These are phyloP conservation scores for Linum lewisii DNA, from an alignment of 345 rosid species.

Conservation along the genomic window DNA sequence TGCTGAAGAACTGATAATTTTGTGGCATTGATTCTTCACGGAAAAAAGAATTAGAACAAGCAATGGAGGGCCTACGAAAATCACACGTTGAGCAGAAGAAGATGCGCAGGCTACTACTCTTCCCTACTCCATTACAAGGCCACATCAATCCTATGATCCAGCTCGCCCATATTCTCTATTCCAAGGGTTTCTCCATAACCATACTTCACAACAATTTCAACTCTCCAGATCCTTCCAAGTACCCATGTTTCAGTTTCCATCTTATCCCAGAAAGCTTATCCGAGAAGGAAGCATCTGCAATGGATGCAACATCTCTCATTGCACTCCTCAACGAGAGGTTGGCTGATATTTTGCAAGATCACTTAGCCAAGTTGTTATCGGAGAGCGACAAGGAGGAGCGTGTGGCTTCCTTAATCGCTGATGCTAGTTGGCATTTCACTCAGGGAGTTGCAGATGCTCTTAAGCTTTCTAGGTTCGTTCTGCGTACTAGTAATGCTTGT, in stretches of 20 bases:
- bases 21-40: not conserved
- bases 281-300: constrained; percentile 9
- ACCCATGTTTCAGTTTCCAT: constrained; percentile 25
- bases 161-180: constrained; percentile 23
- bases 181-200: constrained; percentile 25
- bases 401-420: constrained; percentile 18
- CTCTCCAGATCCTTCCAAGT: constrained; percentile 23
- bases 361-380: constrained; percentile 16
- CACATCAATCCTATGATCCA: constrained; percentile 32
- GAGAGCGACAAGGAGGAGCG: constrained; percentile 11
- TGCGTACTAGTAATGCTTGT: constrained; percentile 25
- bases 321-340: constrained; percentile 13
- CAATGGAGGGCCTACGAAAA: not conserved
- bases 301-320: constrained; percentile 4
- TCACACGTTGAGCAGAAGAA: not conserved
- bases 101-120: constrained; percentile 15
- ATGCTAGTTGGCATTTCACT: constrained; percentile 21
- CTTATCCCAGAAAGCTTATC: constrained; percentile 15
- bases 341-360: constrained; percentile 15
- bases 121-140: constrained; percentile 28
- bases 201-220: constrained; percentile 27
- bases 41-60: not conserved
- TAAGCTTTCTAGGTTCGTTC: constrained; percentile 20
- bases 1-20: too few species aligned
- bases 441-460: constrained; percentile 22